Conservation (phyloP, 306 rosid species). For the Cicer pinnatifidum region DNA sequence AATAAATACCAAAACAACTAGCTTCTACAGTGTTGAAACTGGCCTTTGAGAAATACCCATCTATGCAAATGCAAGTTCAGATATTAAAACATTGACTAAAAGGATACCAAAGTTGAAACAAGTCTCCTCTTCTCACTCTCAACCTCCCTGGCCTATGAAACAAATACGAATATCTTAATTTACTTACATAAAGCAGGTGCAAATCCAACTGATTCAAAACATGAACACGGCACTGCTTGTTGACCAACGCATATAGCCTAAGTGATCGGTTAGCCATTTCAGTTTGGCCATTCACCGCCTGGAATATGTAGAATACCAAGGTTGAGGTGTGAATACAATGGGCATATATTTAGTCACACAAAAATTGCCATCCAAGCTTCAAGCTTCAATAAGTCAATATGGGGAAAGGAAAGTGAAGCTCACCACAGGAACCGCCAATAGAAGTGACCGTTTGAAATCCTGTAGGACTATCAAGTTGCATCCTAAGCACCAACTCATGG, state of each 20-base stretch:
- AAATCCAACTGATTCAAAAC: conserved; percentile 12
- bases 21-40: conserved; percentile 6
- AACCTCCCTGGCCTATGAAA: conserved; percentile 33
- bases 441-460: conserved; percentile 6
- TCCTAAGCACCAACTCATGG: conserved; percentile 38
- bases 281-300: conserved; percentile 31
- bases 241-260: conserved; percentile 6
- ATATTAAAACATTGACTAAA: conserved; percentile 10
- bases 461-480: conserved; percentile 17
- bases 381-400: conserved; percentile 19
- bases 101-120: conserved; percentile 21
- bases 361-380: conserved; percentile 16
- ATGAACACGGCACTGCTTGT: conserved; percentile 4
- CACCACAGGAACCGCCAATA: conserved; percentile 35
- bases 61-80: conserved; percentile 27
- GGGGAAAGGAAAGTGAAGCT: conserved; percentile 38
- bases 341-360: conserved; percentile 22
- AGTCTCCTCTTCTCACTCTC: conserved; percentile 32
- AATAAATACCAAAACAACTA: conserved; percentile 26
- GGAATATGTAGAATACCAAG: conserved; percentile 33
- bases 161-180: conserved; percentile 32
- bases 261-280: conserved; percentile 27
- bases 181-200: conserved; percentile 27
- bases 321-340: conserved; percentile 16
- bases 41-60: not conserved